phyloP scores from a whole-genome alignment of 202 grass and related monocot genomes.

The Miscanthus sacchariflorus region DNA sequence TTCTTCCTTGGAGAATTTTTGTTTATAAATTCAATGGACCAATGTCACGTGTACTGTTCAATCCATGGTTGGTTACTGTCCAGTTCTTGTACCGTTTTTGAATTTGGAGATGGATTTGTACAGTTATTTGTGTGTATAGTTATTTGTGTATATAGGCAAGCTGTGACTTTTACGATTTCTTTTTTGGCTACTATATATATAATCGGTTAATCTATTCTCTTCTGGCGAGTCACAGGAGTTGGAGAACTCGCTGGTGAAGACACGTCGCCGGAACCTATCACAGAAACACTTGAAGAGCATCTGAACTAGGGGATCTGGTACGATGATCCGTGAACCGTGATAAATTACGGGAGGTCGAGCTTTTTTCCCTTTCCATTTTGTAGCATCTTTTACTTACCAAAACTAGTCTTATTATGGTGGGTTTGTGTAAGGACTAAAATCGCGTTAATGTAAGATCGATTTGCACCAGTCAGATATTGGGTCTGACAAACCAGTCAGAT shows the following conservation, averaged over 20 bases:
- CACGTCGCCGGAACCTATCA: slow-evolving; percentile 68
- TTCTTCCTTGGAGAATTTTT: neutral
- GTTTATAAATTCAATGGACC: neutral
- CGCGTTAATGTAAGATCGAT: neutral
- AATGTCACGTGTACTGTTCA: neutral
- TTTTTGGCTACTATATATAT: neutral
- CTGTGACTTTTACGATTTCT: neutral
- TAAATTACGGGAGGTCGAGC: neutral
- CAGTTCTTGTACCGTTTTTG: neutral
- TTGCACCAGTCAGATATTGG: neutral
- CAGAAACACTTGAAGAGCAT: slow-evolving; percentile 88
- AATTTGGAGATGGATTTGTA: neutral
- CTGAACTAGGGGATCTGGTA: slow-evolving; percentile 26
- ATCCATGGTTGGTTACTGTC: neutral
- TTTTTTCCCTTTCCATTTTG: neutral
- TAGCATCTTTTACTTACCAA: neutral
- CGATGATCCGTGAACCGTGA: neutral
- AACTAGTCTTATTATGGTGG: neutral
- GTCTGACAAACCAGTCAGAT: neutral
- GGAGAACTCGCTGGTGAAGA: slow-evolving; percentile 78
- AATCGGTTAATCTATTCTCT: neutral
- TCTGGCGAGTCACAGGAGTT: slow-evolving; percentile 57
- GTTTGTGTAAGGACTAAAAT: neutral
- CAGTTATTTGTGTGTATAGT: neutral
- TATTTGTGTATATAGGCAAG: neutral